Base-by-base conservation (phyloP, 768 basidiomycete genomes). In the Dendrothele bispora region DNA sequence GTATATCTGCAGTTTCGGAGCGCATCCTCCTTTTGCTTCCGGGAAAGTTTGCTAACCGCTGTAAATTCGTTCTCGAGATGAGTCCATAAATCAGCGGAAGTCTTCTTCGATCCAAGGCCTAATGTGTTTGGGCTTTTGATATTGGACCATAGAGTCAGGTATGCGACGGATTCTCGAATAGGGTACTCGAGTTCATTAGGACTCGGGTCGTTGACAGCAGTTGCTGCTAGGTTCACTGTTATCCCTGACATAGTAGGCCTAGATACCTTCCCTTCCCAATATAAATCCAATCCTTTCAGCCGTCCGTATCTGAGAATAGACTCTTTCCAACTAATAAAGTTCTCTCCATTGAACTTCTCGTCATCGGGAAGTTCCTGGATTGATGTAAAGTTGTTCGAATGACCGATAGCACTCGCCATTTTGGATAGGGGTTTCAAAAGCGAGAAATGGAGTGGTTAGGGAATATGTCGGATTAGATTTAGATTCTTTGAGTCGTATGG, bases 341-440 rank as follows among this genome's bases (percentile, higher is more conserved):
- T 44, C 28, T 44, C 43, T 5, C 43, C 43, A 18, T 44, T 44
- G 28, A 44, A 44, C 27, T 44, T 28, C 17, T 30, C 17, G 15
- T 44, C 43, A 5, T 44, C 18, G 43, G 43, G 27, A n/a, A 44
- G 43, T 17, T n/a, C 30, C 24, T 41, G 39, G 39, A 41, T 41
- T 21, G 17, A 20, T 17, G 39, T 41, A 41, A 21, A 41, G 39
- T 41, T 41, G 24, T 24, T 41, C 17, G 39, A n/a, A n/a, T n/a
- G n/a, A n/a, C n/a, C n/a, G n/a, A n/a, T n/a, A n/a, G n/a, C n/a
- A n/a, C n/a, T n/a, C n/a, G n/a, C n/a, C n/a, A n/a, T n/a, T n/a
- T n/a, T n/a, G n/a, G n/a, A n/a, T n/a, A n/a, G n/a, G n/a, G n/a
- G n/a, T n/a, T n/a, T n/a, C n/a, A n/a, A n/a, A n/a, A n/a, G n/a